These are phyloP conservation scores for Cyberlindnera xylosilytica DNA, from an alignment of 805 yeast genomes.

Conservation along the genomic window DNA sequence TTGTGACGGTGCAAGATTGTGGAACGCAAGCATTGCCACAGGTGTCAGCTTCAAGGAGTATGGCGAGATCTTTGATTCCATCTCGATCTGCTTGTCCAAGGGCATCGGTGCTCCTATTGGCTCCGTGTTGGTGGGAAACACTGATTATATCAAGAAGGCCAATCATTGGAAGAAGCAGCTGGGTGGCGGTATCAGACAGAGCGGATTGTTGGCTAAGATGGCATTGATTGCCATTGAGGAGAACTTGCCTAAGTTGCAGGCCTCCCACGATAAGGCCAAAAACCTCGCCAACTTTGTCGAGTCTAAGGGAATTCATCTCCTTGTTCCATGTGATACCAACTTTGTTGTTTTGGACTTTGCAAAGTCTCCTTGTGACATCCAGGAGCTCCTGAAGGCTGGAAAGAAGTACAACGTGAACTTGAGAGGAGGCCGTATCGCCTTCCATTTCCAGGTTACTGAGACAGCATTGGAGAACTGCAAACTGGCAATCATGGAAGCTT, in stretches of 20 bases:
- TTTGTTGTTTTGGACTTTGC: conserved; percentile 72
- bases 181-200: conserved; percentile 93
- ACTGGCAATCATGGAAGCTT: conserved; percentile 53
- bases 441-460: conserved; percentile 7
- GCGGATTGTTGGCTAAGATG: conserved; percentile 79
- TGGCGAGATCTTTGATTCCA: conserved; percentile 79
- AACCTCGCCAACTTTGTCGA: conserved; percentile 52
- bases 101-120: conserved; percentile 95
- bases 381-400: conserved; percentile 50
- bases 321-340: conserved; percentile 78
- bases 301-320: conserved; percentile 51
- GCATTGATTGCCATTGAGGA: conserved; percentile 76
- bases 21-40: conserved; percentile 81
- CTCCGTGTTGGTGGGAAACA: conserved; percentile 72
- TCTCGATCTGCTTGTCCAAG: conserved; percentile 85
- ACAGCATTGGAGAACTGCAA: conserved; percentile 57
- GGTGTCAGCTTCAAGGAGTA: conserved; percentile 54
- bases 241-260: conserved; percentile 47
- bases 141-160: conserved; percentile 58
- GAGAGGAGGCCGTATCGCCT: conserved; percentile 8
- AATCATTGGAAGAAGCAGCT: conserved; percentile 86
- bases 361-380: conserved; percentile 48
- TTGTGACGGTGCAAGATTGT: conserved; percentile 91
- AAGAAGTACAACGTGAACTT: conserved; percentile 51
- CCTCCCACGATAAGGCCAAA: conserved; percentile 49